Evolutionary conservation across 2,329 filamentous ascomycete species (phyloP), one percentile per base, ranked within the genome.

Genomic region (Orbilia oligospora): DNA sequence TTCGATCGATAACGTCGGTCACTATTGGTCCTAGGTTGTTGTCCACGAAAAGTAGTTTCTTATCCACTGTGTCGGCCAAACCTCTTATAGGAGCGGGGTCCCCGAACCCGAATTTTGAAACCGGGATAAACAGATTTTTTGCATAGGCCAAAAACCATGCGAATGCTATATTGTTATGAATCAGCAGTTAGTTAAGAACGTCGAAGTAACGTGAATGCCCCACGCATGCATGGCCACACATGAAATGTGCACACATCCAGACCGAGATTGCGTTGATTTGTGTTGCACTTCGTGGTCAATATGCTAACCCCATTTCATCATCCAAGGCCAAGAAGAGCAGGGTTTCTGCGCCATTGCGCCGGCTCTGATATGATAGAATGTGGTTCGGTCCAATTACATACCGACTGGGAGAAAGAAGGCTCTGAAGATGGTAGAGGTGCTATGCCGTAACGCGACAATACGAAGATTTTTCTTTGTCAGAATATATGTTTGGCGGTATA

Each of bases 41-140:
- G 83, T 97, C 91, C 73, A 97, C 90, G 71, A 97, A 93, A 12
- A 91, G 90, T 14, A 97, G 79, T 27, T 72, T 86, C 64, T 89
- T 93, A 81, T 92, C 85, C 16, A 85, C 85, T 1, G 90, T 89
- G 27, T 85, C 85, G 20, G 84, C 83, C 36, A 97, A 87, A 0
- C 90, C 93, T 79, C 92, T 85, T 79, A 97, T 85, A 0, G 90
- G 87, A 5, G 85, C 86, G 0, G 89, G 84, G 0, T 87, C 83
- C 53, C 91, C 92, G 80, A 97, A 90, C 53, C 94, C 94, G 82
- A 88, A 97, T 2, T 88, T 85, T 0, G 92, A 91, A 0, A 92
- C 91, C 0, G 93, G 91, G 2, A 94, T 89, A 82, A 97, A 95
- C 80, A 97, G 89, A 83, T 94, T 94, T 81, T 92, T 91, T 16